These are phyloP conservation scores for Chrysanthemum makinoi DNA, from an alignment of 129 eudicot genomes.

Conservation along the genomic window DNA sequence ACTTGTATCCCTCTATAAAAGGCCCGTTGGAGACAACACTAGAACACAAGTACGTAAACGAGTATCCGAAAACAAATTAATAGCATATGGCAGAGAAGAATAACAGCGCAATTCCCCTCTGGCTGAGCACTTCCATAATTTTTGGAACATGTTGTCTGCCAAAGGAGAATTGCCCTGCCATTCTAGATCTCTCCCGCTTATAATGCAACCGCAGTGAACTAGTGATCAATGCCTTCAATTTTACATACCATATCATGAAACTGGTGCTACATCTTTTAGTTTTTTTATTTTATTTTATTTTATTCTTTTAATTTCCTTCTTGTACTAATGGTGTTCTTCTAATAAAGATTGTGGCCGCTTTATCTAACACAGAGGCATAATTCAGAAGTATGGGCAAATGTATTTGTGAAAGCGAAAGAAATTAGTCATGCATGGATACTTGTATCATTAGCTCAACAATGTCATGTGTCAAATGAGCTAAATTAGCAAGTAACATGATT, in stretches of 20 bases:
- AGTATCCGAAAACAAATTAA: not conserved
- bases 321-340: not conserved
- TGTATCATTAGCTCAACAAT: not conserved
- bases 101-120: constrained; percentile 58
- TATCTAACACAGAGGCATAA: not conserved
- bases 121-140: constrained; percentile 44
- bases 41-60: constrained; percentile 4
- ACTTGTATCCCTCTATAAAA: constrained; percentile 33
- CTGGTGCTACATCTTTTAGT: not conserved
- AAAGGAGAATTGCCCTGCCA: constrained; percentile 79
- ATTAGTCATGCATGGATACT: not conserved
- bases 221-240: not conserved
- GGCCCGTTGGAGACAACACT: constrained; percentile 19
- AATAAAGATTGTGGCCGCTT: not conserved
- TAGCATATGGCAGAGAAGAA: constrained; percentile 35
- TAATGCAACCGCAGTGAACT: not conserved
- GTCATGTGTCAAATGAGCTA: not conserved
- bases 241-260: not conserved
- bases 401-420: constrained; percentile 1
- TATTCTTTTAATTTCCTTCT: not conserved
- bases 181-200: constrained; percentile 33
- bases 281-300: not conserved
- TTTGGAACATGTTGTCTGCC: constrained; percentile 30
- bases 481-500: not conserved
- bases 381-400: not conserved